A percentile compares a stretch with the other conserved stretches of the same genome.
These are phyloP conservation scores for Syzygium jambos DNA, from an alignment of 345 rosid genomes.

Conservation along the genomic window DNA sequence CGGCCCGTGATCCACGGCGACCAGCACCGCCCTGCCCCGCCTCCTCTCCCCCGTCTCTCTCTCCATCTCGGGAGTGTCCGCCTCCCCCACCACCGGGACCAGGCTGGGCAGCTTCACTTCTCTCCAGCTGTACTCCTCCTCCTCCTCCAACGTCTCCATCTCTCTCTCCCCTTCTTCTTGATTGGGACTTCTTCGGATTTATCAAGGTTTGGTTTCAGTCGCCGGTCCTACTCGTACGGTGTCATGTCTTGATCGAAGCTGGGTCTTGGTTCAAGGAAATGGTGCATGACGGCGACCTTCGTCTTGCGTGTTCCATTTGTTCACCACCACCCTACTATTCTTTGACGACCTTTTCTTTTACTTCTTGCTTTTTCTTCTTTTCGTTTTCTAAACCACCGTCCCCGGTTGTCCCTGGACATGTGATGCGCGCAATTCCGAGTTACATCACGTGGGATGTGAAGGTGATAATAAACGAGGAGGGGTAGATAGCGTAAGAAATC, in stretches of 20 bases:
- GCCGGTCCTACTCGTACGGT: background rate
- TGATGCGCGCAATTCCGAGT: too few species aligned
- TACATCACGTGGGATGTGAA: too few species aligned
- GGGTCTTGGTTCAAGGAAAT: background rate
- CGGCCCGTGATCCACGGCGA: slow-evolving; percentile 63
- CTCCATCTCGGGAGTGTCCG: slow-evolving; percentile 43
- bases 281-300: background rate
- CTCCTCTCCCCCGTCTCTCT: slow-evolving; percentile 68
- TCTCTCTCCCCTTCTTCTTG: background rate
- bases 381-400: background rate
- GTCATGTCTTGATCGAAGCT: background rate
- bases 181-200: background rate
- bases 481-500: too few species aligned
- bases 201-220: background rate
- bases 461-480: too few species aligned
- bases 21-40: slow-evolving; percentile 50
- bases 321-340: background rate
- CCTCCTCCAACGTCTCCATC: slow-evolving; percentile 42
- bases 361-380: background rate
- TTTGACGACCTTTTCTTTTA: background rate
- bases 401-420: background rate
- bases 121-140: slow-evolving; percentile 58
- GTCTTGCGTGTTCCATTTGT: background rate
- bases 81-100: slow-evolving; percentile 31
- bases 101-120: slow-evolving; percentile 55